Conservation (phyloP, 352 stramenopile genomes). For the Globisporangium nunn region DNA sequence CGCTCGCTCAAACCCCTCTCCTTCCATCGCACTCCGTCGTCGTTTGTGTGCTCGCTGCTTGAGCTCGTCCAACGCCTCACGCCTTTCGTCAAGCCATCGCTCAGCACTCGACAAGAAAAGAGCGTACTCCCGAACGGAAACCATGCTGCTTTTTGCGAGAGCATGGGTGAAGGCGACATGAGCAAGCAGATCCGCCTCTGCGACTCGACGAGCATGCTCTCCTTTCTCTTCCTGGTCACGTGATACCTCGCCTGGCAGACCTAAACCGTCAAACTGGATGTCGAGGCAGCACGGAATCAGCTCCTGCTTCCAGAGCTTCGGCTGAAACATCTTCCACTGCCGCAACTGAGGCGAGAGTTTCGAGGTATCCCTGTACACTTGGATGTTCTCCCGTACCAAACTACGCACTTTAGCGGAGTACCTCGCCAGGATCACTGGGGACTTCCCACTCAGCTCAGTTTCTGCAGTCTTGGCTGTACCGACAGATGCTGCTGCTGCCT, state of each 20-base stretch:
- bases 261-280: constrained; percentile 8
- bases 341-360: constrained; percentile 20
- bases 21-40: not conserved
- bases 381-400: constrained; percentile 22
- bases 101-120: constrained; percentile 19
- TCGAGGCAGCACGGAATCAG: constrained; percentile 31
- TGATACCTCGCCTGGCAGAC: not conserved
- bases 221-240: not conserved
- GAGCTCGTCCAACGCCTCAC: not conserved
- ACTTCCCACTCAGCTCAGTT: not conserved
- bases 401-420: constrained; percentile 11
- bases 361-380: constrained; percentile 10
- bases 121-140: constrained; percentile 19
- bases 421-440: not conserved
- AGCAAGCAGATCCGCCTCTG: constrained; percentile 4
- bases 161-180: constrained; percentile 21
- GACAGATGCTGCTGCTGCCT: constrained; percentile 1
- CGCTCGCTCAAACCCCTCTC: not conserved
- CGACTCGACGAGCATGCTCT: not conserved
- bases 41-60: constrained; percentile 2
- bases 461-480: not conserved
- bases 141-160: constrained; percentile 17
- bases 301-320: constrained; percentile 24
- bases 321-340: constrained; percentile 30
- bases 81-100: constrained; percentile 12